Evolutionary conservation across 2,329 filamentous ascomycete genomes (phyloP), one percentile per base, ranked within the genome.

Genomic region (Hymenoscyphus occultus): DNA sequence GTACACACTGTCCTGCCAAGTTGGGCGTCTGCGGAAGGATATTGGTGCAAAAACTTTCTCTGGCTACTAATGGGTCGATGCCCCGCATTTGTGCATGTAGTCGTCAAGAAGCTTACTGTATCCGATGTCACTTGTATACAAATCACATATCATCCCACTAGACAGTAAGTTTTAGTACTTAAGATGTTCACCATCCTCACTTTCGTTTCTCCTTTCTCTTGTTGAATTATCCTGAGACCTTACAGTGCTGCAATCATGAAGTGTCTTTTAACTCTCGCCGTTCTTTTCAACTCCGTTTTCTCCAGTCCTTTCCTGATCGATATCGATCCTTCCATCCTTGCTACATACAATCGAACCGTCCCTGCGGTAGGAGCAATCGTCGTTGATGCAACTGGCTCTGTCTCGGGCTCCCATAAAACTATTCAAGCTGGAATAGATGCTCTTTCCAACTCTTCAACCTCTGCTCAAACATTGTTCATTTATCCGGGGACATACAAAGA

Each of bases 401-500:
- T 59, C 13, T 22, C 60, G 1, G 68, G 69, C 9, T 68, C 63
- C 9, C 66, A 66, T 32, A 62, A 54, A n/a, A 71, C 70, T 3
- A 42, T 73, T 14, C 70, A 73, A 61, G 45, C 22, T 9, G 70
- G 64, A 14, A 62, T 71, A 0, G 13, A 69, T 57, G 70, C 82
- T 13, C 76, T 86, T 3, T 79, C 77, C 62, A 78, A 76, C 4
- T 76, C 74, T 13, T 77, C 77, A 14, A 80, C 79, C 6, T 66
- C 73, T 0, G 76, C 78, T 9, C 82, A 85, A 69, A 80, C 76
- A 67, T 82, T 86, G 74, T 86, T 85, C 76, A 83, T 86, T 71
- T 74, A 82, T 67, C 76, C 80, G 22, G 84, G 84, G 4, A 84
- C 80, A 54, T 87, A 87, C 76, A 76, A 76, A 10, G 84, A 86